Conservation (phyloP, 2,329 filamentous ascomycete species). For the Tolypocladium album region DNA sequence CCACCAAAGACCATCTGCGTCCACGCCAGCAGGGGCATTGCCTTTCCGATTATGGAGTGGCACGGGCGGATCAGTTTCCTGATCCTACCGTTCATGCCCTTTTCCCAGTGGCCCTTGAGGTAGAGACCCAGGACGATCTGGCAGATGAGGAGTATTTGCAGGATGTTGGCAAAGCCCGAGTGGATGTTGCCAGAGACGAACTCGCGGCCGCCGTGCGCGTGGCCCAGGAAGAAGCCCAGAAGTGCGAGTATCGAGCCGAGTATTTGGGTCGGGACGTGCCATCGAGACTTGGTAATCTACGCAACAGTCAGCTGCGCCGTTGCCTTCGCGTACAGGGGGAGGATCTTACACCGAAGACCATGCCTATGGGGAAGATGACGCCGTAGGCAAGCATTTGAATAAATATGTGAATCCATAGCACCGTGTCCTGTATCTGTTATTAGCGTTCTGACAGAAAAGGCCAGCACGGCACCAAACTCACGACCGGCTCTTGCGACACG, state of each 20-base stretch:
- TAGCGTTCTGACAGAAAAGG: background rate
- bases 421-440: slow-evolving; percentile 51
- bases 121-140: slow-evolving; percentile 80
- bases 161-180: slow-evolving; percentile 63
- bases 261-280: slow-evolving; percentile 86
- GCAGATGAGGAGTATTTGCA: slow-evolving; percentile 68
- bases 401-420: slow-evolving; percentile 89
- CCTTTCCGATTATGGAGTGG: slow-evolving; percentile 77
- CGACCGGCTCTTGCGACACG: slow-evolving; percentile 63
- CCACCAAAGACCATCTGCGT: slow-evolving; percentile 93
- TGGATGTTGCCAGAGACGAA: slow-evolving; percentile 71
- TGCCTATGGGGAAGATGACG: slow-evolving; percentile 83
- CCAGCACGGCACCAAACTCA: slow-evolving; percentile 26
- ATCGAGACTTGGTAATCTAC: slow-evolving; percentile 78
- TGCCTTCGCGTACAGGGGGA: background rate
- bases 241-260: slow-evolving; percentile 65
- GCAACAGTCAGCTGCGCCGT: background rate
- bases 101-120: slow-evolving; percentile 79
- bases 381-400: slow-evolving; percentile 82
- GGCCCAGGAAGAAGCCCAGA: slow-evolving; percentile 82
- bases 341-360: slow-evolving; percentile 76
- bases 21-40: slow-evolving; percentile 81
- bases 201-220: slow-evolving; percentile 79
- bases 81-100: slow-evolving; percentile 70
- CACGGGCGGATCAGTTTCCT: slow-evolving; percentile 58